A percentile compares a stretch with the other conserved stretches of the same genome.
phyloP scores from a whole-genome alignment of 208 protist species.

The Strigomonas galati region DNA sequence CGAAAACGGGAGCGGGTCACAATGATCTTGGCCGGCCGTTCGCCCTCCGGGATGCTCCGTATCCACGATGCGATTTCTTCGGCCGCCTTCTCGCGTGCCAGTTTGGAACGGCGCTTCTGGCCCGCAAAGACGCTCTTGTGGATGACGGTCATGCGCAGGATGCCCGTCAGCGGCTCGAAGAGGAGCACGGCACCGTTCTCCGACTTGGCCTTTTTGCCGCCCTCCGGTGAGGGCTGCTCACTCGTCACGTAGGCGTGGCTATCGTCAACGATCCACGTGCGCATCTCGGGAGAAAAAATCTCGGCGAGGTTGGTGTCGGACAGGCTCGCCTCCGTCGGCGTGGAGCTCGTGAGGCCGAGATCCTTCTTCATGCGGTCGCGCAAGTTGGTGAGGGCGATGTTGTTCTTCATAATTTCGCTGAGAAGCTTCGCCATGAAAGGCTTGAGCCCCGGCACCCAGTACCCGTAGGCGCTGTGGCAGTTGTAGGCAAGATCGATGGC shows the following conservation, averaged over 20 bases:
- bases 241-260: slow-evolving; percentile 99
- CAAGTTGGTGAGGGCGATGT: slow-evolving; percentile 99
- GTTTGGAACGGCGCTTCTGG: slow-evolving; percentile 99
- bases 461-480: slow-evolving; percentile 97
- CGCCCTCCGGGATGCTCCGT: slow-evolving; percentile 97
- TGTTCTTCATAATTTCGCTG: slow-evolving; percentile 99
- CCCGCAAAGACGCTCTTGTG: slow-evolving; percentile 99
- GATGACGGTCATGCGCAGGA: slow-evolving; percentile 99
- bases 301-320: slow-evolving; percentile 98
- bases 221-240: slow-evolving; percentile 99
- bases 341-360: slow-evolving; percentile 99
- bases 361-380: slow-evolving; percentile 99
- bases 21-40: slow-evolving; percentile 99
- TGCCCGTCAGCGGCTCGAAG: slow-evolving; percentile 99
- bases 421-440: slow-evolving; percentile 97
- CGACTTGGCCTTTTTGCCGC: slow-evolving; percentile 96
- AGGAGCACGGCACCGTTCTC: slow-evolving; percentile 99
- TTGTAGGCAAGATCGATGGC: slow-evolving; percentile 99
- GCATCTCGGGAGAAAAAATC: slow-evolving; percentile 98
- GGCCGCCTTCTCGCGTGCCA: slow-evolving; percentile 99
- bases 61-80: slow-evolving; percentile 99
- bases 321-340: slow-evolving; percentile 99
- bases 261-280: slow-evolving; percentile 99
- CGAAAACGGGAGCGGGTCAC: slow-evolving; percentile 98
- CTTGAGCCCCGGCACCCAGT: slow-evolving; percentile 99